A percentile compares a stretch with the other conserved stretches of the same genome.
phyloP scores from a whole-genome alignment of 192 early-diverging fungal species.

The Linnemannia hyalina region DNA sequence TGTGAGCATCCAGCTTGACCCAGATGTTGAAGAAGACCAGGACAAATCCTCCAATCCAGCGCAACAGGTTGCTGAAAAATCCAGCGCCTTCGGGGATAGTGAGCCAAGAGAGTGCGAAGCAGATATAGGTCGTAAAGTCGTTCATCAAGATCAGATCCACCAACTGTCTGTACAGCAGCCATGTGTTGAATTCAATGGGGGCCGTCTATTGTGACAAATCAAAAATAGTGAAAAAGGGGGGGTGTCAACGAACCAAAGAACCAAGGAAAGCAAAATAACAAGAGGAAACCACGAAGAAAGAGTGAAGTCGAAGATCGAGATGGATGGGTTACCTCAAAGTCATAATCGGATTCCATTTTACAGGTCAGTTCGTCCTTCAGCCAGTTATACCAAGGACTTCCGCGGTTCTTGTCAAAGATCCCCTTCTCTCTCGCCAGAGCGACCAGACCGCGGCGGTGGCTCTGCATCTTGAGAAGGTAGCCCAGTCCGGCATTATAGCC shows the following conservation, averaged over 20 bases:
- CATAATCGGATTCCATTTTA: constrained; percentile 85
- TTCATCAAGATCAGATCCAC: constrained; percentile 95
- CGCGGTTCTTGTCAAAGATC: constrained; percentile 72
- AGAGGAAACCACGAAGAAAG: not conserved
- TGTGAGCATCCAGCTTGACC: constrained; percentile 95
- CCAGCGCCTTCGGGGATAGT: constrained; percentile 73
- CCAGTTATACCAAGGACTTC: constrained; percentile 67
- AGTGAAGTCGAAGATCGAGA: not conserved
- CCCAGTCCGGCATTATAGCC: constrained; percentile 91
- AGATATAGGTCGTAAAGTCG: constrained; percentile 88
- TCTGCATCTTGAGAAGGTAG: constrained; percentile 83
- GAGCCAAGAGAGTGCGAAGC: constrained; percentile 86
- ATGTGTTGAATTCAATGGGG: constrained; percentile 96
- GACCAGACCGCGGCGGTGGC: constrained; percentile 79
- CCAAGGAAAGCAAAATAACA: not conserved
- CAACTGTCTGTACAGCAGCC: constrained; percentile 94
- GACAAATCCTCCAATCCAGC: constrained; percentile 82
- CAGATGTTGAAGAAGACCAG: constrained; percentile 93
- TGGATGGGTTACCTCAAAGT: constrained; percentile 74
- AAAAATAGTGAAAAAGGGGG: not conserved
- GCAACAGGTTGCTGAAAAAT: constrained; percentile 73
- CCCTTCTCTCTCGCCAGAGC: constrained; percentile 74
- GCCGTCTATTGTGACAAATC: constrained; percentile 58
- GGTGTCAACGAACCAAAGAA: not conserved
- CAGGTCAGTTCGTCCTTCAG: constrained; percentile 74